These are phyloP conservation scores for Escallonia herrerae DNA, from an alignment of 129 eudicot genomes.

Conservation along the genomic window DNA sequence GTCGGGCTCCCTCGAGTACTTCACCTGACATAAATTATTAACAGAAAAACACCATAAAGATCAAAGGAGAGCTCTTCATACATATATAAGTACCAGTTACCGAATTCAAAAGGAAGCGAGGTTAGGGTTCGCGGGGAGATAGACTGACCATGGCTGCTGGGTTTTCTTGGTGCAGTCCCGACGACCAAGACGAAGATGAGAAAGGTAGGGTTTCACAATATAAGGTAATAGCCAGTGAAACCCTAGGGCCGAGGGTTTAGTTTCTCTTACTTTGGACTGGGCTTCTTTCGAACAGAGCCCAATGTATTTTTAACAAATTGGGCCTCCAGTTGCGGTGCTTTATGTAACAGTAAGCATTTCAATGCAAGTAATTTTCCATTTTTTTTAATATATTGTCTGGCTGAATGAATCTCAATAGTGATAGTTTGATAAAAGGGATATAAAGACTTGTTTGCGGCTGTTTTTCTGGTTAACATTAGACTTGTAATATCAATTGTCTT, in stretches of 20 bases:
- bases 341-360: no score
- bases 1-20: constrained; percentile 68
- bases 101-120: neutral
- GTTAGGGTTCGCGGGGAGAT: neutral
- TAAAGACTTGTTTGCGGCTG: no score
- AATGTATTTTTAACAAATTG: neutral
- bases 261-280: constrained; percentile 1
- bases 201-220: constrained; percentile 11
- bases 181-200: neutral
- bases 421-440: no score
- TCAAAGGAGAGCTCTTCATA: neutral
- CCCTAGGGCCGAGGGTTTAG: constrained; percentile 8
- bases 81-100: neutral
- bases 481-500: no score
- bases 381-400: no score
- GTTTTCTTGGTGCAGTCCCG: neutral
- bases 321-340: neutral
- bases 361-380: no score
- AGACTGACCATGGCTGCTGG: constrained; percentile 27
- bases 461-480: no score
- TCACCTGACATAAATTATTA: constrained; percentile 29
- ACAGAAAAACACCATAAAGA: neutral
- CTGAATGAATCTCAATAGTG: no score
- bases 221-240: neutral
- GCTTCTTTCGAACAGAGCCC: constrained; percentile 1